Evolutionary conservation across 2,329 filamentous ascomycete species (phyloP), one percentile per base, ranked within the genome.

Genomic region (Trichoderma semiorbis): DNA sequence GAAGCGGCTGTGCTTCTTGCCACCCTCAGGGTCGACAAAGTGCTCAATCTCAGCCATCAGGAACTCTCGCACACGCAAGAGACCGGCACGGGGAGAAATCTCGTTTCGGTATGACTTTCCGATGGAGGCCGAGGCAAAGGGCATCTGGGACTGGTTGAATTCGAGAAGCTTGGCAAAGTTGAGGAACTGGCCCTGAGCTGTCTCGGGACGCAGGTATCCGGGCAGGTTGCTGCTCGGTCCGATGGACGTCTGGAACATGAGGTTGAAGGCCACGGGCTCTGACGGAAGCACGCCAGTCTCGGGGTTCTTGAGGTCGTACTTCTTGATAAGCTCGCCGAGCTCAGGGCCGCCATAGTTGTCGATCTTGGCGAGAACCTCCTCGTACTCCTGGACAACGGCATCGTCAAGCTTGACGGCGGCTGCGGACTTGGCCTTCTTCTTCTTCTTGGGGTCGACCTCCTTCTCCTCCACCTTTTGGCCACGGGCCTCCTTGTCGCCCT

Each of bases 11-110:
- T 99, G 96, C 84, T 96, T 97, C 90, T 99, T 99, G 83, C 94
- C 94, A 79, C 94, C 90, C 78, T 96, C 87, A 12, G 96, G 96
- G 78, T 99, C 96, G 76, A 99, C 96, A 80, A 93, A 99, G 83
- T 99, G 96, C 85, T 99, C 96, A 77, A 99, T 97, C 84, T 99
- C 96, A 28, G 95, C 96, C 96, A 99, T 98, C 77, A 98, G 84
- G 84, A 99, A 98, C 82, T 99, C 96, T 77, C 96, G 93, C 57
- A 99, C 96, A 77, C 96, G 92, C 72, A 99, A 85, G 53, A 99
- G 90, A 83, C 96, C 96, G 74, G 93, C 90, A 70, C 96, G 90
- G 11, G 96, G 96, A 0, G 96, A 98, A 77, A 99, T 98, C 80
- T 99, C 96, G 81, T 99, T 99, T 78, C 96, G 91, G 88, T 97